Base-by-base conservation (phyloP, 441 rosid species). In the Croton setiger region DNA sequence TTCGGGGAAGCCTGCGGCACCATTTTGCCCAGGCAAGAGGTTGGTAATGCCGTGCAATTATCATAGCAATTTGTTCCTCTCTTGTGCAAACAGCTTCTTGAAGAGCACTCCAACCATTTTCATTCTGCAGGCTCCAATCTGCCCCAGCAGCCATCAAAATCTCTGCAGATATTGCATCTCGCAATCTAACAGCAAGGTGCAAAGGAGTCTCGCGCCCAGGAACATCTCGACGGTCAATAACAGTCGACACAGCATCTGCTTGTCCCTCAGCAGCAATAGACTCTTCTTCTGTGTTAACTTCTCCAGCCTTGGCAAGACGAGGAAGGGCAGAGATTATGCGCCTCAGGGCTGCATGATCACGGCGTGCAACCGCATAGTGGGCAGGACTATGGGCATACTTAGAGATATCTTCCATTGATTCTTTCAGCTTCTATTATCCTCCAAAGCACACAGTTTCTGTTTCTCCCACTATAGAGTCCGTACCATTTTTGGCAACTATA, bases 1-100 rank as follows among this genome's bases (percentile, higher is more conserved):
- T 86, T 21, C 98, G 80, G 14, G 97, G 98, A 75, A 94, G 96
- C 62, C 98, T 90, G 44, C 98, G 85, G 65, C 97, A 90, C 98
- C 98, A 94, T 87, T 94, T 94, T 35, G 90, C 97, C 98, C 98
- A 94, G 56, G 98, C 98, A 63, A 91, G 91, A 36, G 98, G 97
- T 80, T 94, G 98, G 53, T 94, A 94, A 78, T 90, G 97, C 72
- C 94, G 71, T 12, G 97, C 96, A 71, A 94, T 94, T 20, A 88
- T 86, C 93, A 90, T 80, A 43, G 97, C 96, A 15, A 94, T 91
- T 0, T 87, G 82, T 67, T 94, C 98, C 80, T 94, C 98, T 70
- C 96, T 82, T 17, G 93, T 87, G 76, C 99, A 94, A 17, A 94
- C 98, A 0, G 99, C 97, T 83, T 94, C 99, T 75, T 95, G 99